A percentile compares a stretch with the other conserved stretches of the same genome.
phyloP scores from a whole-genome alignment of 2,329 filamentous ascomycete genomes.

The Domatiomyces globalis region DNA sequence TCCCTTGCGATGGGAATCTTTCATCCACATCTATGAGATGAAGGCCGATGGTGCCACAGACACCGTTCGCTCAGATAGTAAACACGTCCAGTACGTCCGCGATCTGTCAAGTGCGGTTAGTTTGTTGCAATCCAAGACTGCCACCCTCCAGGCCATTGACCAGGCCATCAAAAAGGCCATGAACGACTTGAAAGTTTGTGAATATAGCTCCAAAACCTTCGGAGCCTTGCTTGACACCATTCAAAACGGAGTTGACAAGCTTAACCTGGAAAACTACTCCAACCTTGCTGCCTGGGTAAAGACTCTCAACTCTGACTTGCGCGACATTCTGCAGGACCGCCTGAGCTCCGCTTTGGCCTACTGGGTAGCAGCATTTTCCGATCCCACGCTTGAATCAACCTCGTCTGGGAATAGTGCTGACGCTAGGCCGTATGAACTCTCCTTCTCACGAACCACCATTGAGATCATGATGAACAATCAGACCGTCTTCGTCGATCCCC shows the following conservation, averaged over 20 bases:
- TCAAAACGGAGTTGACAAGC: conserved; percentile 84
- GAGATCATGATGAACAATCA: conserved; percentile 98
- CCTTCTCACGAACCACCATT: conserved; percentile 50
- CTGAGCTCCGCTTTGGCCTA: conserved; percentile 69
- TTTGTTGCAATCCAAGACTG: conserved; percentile 74
- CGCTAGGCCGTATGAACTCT: conserved; percentile 34
- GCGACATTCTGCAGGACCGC: conserved; percentile 62
- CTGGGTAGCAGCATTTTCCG: conserved; percentile 79
- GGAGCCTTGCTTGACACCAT: conserved; percentile 68
- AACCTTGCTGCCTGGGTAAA: conserved; percentile 86
- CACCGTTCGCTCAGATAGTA: conserved; percentile 53
- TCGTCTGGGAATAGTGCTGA: conserved; percentile 25
- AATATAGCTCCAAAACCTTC: conserved; percentile 69
- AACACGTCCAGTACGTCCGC: conserved; percentile 90
- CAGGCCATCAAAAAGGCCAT: conserved; percentile 69
- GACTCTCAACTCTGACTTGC: conserved; percentile 72
- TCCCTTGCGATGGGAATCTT: conserved; percentile 89
- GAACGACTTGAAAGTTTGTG: conserved; percentile 67
- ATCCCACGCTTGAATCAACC: conserved; percentile 24
- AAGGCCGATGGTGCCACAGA: conserved; percentile 48
- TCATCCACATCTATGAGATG: conserved; percentile 90
- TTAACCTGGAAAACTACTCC: conserved; percentile 91
- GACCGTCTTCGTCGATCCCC: conserved; percentile 90
- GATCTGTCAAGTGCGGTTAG: conserved; percentile 83
- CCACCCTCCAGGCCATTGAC: conserved; percentile 63